These are phyloP conservation scores for Leonotis leonurus DNA, from an alignment of 257 asterid genomes.

Conservation along the genomic window DNA sequence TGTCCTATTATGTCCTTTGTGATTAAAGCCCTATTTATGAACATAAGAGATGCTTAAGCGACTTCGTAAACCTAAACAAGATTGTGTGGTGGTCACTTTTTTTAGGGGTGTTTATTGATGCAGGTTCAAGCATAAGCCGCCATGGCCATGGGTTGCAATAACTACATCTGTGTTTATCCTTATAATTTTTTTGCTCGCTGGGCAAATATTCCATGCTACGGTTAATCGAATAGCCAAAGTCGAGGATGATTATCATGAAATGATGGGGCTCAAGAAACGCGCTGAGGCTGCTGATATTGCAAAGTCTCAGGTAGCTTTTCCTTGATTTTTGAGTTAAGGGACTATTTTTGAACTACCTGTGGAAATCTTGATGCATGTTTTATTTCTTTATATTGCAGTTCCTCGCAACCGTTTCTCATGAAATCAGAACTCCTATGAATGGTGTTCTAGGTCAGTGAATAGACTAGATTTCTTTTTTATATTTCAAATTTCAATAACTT, in stretches of 20 bases:
- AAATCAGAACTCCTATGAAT: constrained; percentile 99
- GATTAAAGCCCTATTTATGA: too few species aligned
- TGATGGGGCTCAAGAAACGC: constrained; percentile 74
- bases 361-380: constrained; percentile 5
- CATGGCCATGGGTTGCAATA: constrained; percentile 86
- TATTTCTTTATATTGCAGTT: constrained; percentile 52
- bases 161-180: constrained; percentile 44
- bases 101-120: constrained; percentile 21
- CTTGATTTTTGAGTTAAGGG: neutral
- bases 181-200: constrained; percentile 53
- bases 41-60: too few species aligned
- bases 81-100: too few species aligned
- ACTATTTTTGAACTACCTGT: neutral
- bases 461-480: neutral
- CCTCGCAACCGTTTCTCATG: constrained; percentile 98
- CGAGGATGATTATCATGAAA: constrained; percentile 69
- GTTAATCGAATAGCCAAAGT: constrained; percentile 77
- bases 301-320: constrained; percentile 71
- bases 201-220: constrained; percentile 67
- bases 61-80: too few species aligned
- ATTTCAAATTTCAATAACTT: too few species aligned
- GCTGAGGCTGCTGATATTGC: constrained; percentile 95
- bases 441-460: constrained; percentile 85
- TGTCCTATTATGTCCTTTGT: too few species aligned
- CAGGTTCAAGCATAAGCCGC: constrained; percentile 87